Evolutionary conservation across 2,329 filamentous ascomycete genomes (phyloP), one percentile per base, ranked within the genome.

Genomic region (Colletotrichum gigasporum): DNA sequence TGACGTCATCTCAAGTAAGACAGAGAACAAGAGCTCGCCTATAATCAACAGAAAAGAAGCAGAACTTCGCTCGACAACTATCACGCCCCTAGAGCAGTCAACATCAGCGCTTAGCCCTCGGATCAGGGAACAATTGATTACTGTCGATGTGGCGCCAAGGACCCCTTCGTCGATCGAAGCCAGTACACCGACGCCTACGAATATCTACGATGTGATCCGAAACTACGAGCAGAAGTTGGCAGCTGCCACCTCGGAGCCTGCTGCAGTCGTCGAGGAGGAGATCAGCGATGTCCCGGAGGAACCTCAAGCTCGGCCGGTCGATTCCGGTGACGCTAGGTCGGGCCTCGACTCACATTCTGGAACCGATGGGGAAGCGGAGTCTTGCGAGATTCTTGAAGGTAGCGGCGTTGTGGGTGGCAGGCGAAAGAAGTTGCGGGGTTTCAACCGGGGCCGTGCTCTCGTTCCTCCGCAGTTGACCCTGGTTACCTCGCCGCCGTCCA

Each of bases 401-500:
- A 72, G 44, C 59, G 68, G 68, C n/a, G 70, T 70, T 12, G 60
- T 66, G n/a, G 67, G 70, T n/a, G 69, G 71, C 55, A 76, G 75
- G 59, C 71, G 73, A 22, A 70, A 73, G n/a, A 73, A 75, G 16
- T 52, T 68, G 26, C 67, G 72, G 4, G 71, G 72, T 5, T 77
- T 78, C 57, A 69, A 71, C 4, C 65, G 69, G 12, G 58, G 70
- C 7, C 69, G 75, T 48, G 72, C 73, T 10, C 69, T 69, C n/a
- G 65, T 71, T 28, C 73, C 73, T 6, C 69, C 73, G 4, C 73
- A 74, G 35, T 39, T 75, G 35, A 74, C 70, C 32, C 54, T 72
- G 4, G 71, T 80, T 37, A 76, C 79, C 8, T 80, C 81, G 39
- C 72, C 80, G 16, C 78, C 81, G 20, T 79, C 80, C 9, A 72